These are phyloP conservation scores for Colletotrichum eremochloae DNA, from an alignment of 2,329 filamentous ascomycete genomes.

Conservation along the genomic window DNA sequence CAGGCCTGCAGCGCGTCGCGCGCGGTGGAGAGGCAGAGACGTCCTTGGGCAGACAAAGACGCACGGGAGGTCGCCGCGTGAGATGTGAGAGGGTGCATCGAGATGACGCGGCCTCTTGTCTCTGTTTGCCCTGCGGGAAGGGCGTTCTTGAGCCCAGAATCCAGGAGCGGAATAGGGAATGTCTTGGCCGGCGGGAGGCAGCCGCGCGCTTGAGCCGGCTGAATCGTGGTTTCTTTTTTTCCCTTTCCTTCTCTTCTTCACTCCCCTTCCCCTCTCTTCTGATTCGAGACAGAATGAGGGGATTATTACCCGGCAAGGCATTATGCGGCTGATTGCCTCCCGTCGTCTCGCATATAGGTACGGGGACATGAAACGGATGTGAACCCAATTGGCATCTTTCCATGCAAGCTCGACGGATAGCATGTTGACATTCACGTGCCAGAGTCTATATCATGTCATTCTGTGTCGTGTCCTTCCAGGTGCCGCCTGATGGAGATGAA, in stretches of 20 bases:
- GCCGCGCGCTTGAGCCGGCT: slow-evolving; percentile 36
- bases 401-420: not conserved
- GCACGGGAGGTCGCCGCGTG: not conserved
- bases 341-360: not conserved
- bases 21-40: slow-evolving; percentile 19
- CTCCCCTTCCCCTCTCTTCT: not conserved
- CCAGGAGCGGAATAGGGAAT: not conserved
- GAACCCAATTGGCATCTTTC: not conserved
- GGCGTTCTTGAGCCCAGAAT: not conserved
- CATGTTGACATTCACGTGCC: not conserved
- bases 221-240: not conserved
- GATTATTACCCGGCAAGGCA: not conserved
- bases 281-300: not conserved
- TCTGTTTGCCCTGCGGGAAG: not conserved
- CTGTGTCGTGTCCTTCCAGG: not conserved
- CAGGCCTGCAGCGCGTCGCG: slow-evolving; percentile 25
- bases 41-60: slow-evolving; percentile 1
- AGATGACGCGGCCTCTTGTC: slow-evolving; percentile 32
- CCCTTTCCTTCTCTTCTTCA: too few species aligned
- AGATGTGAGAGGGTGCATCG: not conserved
- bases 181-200: slow-evolving; percentile 20
- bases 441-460: not conserved
- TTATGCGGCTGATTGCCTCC: not conserved
- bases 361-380: not conserved
- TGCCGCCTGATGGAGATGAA: not conserved